Percentiles rank a stretch among this genome's conserved stretches.
These are phyloP conservation scores for Fagopyrum esculentum DNA, from an alignment of 148 eudicot genomes.

Conservation along the genomic window DNA sequence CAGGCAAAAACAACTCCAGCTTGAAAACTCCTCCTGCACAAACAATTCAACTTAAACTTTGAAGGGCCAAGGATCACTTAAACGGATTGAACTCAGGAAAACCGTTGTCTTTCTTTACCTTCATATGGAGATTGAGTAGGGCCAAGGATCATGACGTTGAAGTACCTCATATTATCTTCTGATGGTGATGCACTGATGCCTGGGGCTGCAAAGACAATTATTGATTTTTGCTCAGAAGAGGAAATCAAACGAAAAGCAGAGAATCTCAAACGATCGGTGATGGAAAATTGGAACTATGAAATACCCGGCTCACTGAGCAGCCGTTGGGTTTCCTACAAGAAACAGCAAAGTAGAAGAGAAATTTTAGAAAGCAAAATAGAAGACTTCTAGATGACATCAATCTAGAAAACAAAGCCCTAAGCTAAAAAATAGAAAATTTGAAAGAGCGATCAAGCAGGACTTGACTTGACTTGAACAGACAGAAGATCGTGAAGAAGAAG, in stretches of 20 bases:
- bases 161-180: conserved; percentile 91
- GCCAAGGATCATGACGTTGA: conserved; percentile 95
- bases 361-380: conserved; percentile 2
- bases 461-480: neutral
- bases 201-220: conserved; percentile 53
- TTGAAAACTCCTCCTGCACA: conserved; percentile 86
- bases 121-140: conserved; percentile 98
- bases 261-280: neutral
- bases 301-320: conserved; percentile 91
- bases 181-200: conserved; percentile 99
- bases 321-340: conserved; percentile 86
- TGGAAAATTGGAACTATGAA: neutral
- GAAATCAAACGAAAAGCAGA: neutral
- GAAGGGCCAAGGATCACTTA: neutral
- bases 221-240: neutral
- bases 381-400: neutral
- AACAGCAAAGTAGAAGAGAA: neutral
- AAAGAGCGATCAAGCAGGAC: conserved; percentile 20
- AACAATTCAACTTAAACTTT: neutral
- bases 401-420: conserved; percentile 5
- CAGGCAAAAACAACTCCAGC: conserved; percentile 90
- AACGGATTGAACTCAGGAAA: neutral
- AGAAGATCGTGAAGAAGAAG: neutral
- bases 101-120: conserved; percentile 26
- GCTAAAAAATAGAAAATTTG: neutral